A percentile compares a stretch with the other conserved stretches of the same genome.
phyloP scores from a whole-genome alignment of 148 eudicot species.

The Agrostemma githago region DNA sequence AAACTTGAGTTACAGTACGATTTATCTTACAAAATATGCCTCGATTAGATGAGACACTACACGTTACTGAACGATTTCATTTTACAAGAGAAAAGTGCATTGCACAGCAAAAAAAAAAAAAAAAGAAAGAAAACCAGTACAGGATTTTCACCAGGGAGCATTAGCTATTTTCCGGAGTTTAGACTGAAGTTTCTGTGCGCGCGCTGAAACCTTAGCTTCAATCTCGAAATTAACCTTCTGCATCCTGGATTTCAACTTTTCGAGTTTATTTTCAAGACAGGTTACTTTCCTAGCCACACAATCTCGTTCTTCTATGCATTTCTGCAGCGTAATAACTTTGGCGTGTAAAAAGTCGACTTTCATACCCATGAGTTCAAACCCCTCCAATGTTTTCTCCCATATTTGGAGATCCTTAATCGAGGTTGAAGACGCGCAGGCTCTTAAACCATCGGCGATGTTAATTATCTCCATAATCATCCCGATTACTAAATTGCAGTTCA shows the following conservation, averaged over 20 bases:
- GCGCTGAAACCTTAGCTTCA: constrained; percentile 14
- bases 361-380: constrained; percentile 44
- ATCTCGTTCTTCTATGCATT: constrained; percentile 15
- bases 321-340: constrained; percentile 14
- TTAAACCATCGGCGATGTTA: constrained; percentile 52
- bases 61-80: too few species aligned
- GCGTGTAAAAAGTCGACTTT: constrained; percentile 34
- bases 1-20: too few species aligned
- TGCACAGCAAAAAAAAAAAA: too few species aligned
- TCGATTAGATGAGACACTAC: too few species aligned
- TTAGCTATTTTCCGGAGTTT: too few species aligned
- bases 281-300: constrained; percentile 13
- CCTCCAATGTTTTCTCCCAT: constrained; percentile 48
- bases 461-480: constrained; percentile 43
- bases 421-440: constrained; percentile 18
- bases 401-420: constrained; percentile 21
- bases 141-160: too few species aligned
- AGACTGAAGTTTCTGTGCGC: background rate
- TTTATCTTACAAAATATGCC: too few species aligned
- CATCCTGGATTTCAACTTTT: constrained; percentile 14
- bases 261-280: constrained; percentile 21
- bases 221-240: constrained; percentile 19
- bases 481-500: constrained; percentile 32
- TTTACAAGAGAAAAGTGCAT: too few species aligned
- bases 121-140: too few species aligned